Evolutionary conservation across 352 stramenopile genomes (phyloP), one percentile per base, ranked within the genome.

Genomic region (Pilasporangium apinafurcum): DNA sequence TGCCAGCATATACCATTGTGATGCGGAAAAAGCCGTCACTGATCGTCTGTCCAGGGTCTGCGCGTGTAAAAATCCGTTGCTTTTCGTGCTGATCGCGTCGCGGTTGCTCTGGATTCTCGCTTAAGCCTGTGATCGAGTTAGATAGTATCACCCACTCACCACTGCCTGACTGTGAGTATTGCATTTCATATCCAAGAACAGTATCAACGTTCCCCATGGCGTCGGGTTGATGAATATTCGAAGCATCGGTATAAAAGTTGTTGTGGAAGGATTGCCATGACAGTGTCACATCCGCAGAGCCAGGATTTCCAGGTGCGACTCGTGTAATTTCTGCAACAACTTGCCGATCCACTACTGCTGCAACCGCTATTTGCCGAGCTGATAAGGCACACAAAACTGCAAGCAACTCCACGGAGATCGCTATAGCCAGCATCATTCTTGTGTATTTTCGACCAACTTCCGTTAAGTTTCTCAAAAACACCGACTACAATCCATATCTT

Each of bases 1-100:
- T 41, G 14, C 71, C 54, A 8, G 66, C 68, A 33, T 71, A 62
- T 1, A 62, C 68, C 1, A 87, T 24, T 0, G 56, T 48, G 4
- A 90, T 42, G 7, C 61, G 63, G 44, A 90, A 90, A 20, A 68
- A 74, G 1, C 77, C 77, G 37, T 74, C 54, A 13, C 20, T 39
- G 29, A 87, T 75, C 4, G 30, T 68, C 44, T 75, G 48, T 9
- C 62, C 74, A 13, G 48, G 37, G 30, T 87, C 59, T 14, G 53
- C 74, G 33, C 59, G 69, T 0, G 73, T 83, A 34, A 74, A 65
- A 29, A 90, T 27, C 12, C 59, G 61, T 42, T 85, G 75, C 32
- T 68, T 77, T 37, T 62, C 68, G 43, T 64, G 68, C 51, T 42
- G 37, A 38, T 67, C 51, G 9, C 48, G 27, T 9, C 26, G 21